phyloP scores from a whole-genome alignment of 2,329 filamentous ascomycete species.

The Pseudogymnoascus sp. region DNA sequence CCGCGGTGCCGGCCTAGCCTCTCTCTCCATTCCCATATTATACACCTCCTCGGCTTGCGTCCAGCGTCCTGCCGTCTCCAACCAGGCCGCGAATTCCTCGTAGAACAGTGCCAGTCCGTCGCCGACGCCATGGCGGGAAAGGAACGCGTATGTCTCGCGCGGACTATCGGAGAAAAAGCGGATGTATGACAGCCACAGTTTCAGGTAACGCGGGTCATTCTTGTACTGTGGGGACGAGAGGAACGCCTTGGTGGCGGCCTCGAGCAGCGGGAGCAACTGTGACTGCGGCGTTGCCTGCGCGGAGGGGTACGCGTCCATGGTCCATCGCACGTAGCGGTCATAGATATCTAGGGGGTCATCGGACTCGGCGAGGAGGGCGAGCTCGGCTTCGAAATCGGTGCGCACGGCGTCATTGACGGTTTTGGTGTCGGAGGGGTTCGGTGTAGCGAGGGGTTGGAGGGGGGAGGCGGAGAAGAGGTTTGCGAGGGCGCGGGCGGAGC shows the following conservation, averaged over 20 bases:
- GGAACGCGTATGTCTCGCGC: conserved; percentile 83
- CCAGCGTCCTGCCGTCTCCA: conserved; percentile 78
- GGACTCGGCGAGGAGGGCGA: conserved; percentile 69
- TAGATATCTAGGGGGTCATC: conserved; percentile 94
- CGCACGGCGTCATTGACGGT: conserved; percentile 73
- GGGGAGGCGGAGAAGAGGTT: conserved; percentile 66
- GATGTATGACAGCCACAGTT: conserved; percentile 91
- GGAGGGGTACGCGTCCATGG: conserved; percentile 86
- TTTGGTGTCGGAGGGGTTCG: conserved; percentile 63
- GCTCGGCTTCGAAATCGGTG: conserved; percentile 77
- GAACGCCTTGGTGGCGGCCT: conserved; percentile 87
- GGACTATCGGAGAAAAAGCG: conserved; percentile 87
- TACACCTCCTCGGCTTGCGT: conserved; percentile 91
- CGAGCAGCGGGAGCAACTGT: conserved; percentile 79
- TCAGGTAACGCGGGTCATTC: conserved; percentile 89
- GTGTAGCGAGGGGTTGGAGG: conserved; percentile 48
- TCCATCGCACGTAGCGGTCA: conserved; percentile 96
- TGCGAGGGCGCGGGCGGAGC: conserved; percentile 83
- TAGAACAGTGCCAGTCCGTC: conserved; percentile 86
- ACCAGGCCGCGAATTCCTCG: conserved; percentile 91
- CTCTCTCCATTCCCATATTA: conserved; percentile 76
- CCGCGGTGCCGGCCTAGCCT: conserved; percentile 73
- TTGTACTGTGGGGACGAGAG: conserved; percentile 80
- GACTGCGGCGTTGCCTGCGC: conserved; percentile 86
- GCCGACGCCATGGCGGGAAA: conserved; percentile 81